Conservation (phyloP, 2,329 filamentous ascomycete species). For the Domatiomyces globalis region DNA sequence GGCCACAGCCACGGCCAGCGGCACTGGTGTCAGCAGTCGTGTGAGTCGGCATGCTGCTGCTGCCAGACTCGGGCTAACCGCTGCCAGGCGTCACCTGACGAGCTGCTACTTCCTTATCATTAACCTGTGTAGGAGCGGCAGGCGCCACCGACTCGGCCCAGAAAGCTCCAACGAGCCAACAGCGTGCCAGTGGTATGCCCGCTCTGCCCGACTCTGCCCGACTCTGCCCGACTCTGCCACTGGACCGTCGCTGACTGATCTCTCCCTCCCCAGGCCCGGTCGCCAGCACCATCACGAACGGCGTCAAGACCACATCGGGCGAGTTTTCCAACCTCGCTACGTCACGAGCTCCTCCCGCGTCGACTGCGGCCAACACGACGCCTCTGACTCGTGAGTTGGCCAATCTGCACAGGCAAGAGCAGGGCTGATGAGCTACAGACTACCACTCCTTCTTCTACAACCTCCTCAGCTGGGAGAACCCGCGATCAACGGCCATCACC, state of each 20-base stretch:
- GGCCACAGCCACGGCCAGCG: slow-evolving; percentile 7
- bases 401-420: background rate
- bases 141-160: slow-evolving; percentile 34
- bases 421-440: slow-evolving; percentile 26
- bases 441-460: slow-evolving; percentile 56
- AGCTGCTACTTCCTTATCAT: background rate
- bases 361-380: slow-evolving; percentile 45
- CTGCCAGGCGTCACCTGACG: background rate
- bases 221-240: background rate
- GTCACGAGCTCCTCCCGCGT: slow-evolving; percentile 39
- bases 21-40: slow-evolving; percentile 12
- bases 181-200: slow-evolving; percentile 19
- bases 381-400: slow-evolving; percentile 42
- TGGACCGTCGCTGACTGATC: slow-evolving; percentile 1
- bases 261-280: slow-evolving; percentile 35
- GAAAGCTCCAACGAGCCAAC: slow-evolving; percentile 38
- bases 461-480: slow-evolving; percentile 53
- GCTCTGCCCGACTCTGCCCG: background rate
- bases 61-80: slow-evolving; percentile 2
- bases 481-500: slow-evolving; percentile 47
- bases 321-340: no score
- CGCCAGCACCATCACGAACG: slow-evolving; percentile 42
- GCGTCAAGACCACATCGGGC: slow-evolving; percentile 41
- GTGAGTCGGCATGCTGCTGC: slow-evolving; percentile 4
- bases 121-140: slow-evolving; percentile 27